Evolutionary conservation across 805 yeast species (phyloP), one percentile per base, ranked within the genome.

Genomic region (Candida peoriensis): DNA sequence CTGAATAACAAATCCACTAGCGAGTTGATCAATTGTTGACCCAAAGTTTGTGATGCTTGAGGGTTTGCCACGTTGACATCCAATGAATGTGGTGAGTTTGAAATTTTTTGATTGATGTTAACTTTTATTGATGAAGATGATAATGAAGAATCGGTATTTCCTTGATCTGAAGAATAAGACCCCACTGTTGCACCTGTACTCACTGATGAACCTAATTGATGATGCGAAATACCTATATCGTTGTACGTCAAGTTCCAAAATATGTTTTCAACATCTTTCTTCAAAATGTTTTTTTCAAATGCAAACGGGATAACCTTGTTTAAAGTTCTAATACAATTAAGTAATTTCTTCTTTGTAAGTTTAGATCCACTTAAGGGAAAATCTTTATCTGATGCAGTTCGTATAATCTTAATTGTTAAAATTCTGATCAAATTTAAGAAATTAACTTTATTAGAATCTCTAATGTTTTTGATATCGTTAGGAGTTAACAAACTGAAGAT

Each of bases 301-400:
- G 81, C 51, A 30, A 75, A 70, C 0, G 96, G 96, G 15, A 83
- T 42, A 4, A 83, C 35, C 40, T 76, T 72, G 3, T 85, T 74
- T 26, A 89, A 56, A 5, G 82, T 55, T 24, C 96, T 68, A 6
- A 81, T 47, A 47, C 86, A 77, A 39, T 76, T 80, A 30, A 82
- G 58, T 9, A 78, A 49, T 42, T 74, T 60, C n/a, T 38, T 40
- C 2, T 50, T 16, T 35, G 21, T 14, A n/a, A n/a, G n/a, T 47
- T 59, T 45, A 14, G 41, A 27, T 5, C 49, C 32, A 15, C 41
- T 17, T 46, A 44, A 15, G 31, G 57, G 42, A 43, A 66, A 55
- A 21, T 40, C 32, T 47, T 48, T 23, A 34, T 18, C 6, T 26
- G 40, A 14, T 41, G 57, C 42, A 6, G 49, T 37, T 10, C 39